Evolutionary conservation across 176 grass and related monocot species (phyloP).

Genomic region (Oryza meyeriana): DNA sequence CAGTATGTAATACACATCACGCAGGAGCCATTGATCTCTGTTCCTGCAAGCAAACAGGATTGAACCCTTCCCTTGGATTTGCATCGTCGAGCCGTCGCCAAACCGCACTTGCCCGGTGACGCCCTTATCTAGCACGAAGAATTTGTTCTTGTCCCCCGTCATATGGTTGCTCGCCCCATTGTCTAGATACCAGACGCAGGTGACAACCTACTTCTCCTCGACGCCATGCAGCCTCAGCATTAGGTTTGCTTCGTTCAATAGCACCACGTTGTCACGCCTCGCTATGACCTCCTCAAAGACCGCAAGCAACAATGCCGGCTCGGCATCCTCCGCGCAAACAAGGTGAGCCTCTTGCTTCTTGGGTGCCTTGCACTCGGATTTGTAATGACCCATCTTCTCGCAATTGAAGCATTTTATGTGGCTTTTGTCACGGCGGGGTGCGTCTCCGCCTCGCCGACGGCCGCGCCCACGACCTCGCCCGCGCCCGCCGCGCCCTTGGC

Average conservation of each 20-base stretch:
- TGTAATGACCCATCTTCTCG: not conserved
- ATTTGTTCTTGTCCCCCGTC: not conserved
- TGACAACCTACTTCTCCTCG: not conserved
- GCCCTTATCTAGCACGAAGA: not conserved
- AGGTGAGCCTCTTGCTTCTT: not conserved
- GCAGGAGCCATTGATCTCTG: not conserved
- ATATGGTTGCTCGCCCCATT: not conserved
- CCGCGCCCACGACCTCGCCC: not conserved
- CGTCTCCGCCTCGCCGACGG: not conserved
- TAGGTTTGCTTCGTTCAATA: not conserved
- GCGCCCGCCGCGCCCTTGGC: rapidly evolving
- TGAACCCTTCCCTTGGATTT: not conserved
- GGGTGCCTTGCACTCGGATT: not conserved
- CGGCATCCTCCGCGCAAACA: too few species aligned
- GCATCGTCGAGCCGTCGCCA: not conserved
- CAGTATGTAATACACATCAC: not conserved
- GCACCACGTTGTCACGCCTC: not conserved
- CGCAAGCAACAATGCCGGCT: not conserved
- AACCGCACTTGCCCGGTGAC: not conserved
- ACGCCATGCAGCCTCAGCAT: not conserved
- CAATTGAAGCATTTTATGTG: not conserved
- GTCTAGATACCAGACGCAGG: too few species aligned
- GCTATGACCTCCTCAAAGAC: not conserved
- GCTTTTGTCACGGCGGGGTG: not conserved
- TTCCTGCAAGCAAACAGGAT: not conserved